Base-by-base conservation (phyloP, 768 basidiomycete genomes). In the Serendipita sp. region DNA sequence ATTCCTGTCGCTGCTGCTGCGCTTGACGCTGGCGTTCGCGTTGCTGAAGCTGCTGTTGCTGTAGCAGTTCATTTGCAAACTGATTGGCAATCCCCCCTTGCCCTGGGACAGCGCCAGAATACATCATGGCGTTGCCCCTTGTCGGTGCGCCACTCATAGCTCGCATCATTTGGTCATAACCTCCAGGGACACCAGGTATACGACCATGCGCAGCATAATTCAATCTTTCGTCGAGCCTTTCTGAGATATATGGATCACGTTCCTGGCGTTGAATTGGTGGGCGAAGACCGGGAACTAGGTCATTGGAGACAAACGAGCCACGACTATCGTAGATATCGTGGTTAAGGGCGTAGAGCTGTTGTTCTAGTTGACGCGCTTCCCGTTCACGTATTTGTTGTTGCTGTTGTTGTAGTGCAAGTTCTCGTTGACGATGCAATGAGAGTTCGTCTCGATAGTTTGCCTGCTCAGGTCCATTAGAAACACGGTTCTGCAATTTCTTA, bases 11-110 rank as follows among this genome's bases (percentile, higher is more conserved):
- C 34, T 60, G 52, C 15, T 16, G 56, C 34, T 60, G 56, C 8
- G 16, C 28, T 36, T 60, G 56, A 10, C 56, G 28, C 34, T 60
- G 30, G 10, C 56, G 28, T 36, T 60, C 56, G 10, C 56, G 4
- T 60, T 60, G 56, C 56, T 60, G 56, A 30, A 60, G 56, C 34
- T 23, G 56, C 35, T 60, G 56, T 35, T 60, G 56, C 56, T 60
- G 56, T 8, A 60, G 56, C 8, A 60, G 8, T 18, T 60, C 56
- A 30, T 23, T 35, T 3, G 56, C 28, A 28, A 23, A 35, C 10
- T 60, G 56, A n/a, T 35, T 35, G 8, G 30, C 11, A 8, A 60
- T n/a, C 16, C 56, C 56, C 35, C 28, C 28, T 60, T 23, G 36
- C 10, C 28, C 56, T 8, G 16, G 16, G 32, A 23, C 56, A 8